Percentiles rank a stretch among this genome's conserved stretches.
Evolutionary conservation across 2,329 filamentous ascomycete genomes (phyloP).

Genomic region (Paraphoma chrysanthemicola): DNA sequence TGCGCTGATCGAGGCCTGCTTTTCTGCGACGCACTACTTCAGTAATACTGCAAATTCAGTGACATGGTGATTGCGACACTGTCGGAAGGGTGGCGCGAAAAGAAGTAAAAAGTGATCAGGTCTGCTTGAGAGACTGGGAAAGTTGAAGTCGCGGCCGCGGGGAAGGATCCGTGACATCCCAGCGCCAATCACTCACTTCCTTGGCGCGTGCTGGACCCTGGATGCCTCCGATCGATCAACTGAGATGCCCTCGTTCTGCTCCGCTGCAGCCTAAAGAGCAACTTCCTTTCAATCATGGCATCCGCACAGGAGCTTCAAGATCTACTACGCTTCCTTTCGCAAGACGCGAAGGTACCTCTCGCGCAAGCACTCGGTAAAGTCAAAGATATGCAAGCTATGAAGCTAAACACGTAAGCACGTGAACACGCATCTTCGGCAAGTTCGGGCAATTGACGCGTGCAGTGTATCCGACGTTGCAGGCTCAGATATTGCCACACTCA

Average conservation of each 20-base stretch:
- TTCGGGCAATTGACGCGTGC: conserved; percentile 11
- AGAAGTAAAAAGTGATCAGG: too few species aligned
- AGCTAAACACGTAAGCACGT: conserved; percentile 59
- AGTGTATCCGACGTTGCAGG: conserved; percentile 59
- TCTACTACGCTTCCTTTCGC: conserved; percentile 64
- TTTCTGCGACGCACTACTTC: too few species aligned
- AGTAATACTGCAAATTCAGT: too few species aligned
- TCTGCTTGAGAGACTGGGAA: background rate
- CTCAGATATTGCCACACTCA: conserved; percentile 52
- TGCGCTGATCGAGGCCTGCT: too few species aligned
- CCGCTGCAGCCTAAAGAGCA: background rate
- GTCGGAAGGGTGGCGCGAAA: too few species aligned
- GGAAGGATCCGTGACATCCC: conserved; percentile 8
- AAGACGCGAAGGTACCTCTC: conserved; percentile 64
- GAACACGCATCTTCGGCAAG: conserved; percentile 26
- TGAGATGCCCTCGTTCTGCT: too few species aligned
- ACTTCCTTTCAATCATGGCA: conserved; percentile 34
- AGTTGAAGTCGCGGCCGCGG: conserved; percentile 14
- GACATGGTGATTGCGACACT: too few species aligned
- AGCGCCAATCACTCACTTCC: conserved; percentile 13
- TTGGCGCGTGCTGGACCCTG: too few species aligned
- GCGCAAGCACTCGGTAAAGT: conserved; percentile 62
- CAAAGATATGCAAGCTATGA: conserved; percentile 59
- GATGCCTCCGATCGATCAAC: background rate
- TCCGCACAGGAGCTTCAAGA: conserved; percentile 50